A percentile compares a stretch with the other conserved stretches of the same genome.
Evolutionary conservation across 257 asterid genomes (phyloP).

Genomic region (Fraxinus americana): DNA sequence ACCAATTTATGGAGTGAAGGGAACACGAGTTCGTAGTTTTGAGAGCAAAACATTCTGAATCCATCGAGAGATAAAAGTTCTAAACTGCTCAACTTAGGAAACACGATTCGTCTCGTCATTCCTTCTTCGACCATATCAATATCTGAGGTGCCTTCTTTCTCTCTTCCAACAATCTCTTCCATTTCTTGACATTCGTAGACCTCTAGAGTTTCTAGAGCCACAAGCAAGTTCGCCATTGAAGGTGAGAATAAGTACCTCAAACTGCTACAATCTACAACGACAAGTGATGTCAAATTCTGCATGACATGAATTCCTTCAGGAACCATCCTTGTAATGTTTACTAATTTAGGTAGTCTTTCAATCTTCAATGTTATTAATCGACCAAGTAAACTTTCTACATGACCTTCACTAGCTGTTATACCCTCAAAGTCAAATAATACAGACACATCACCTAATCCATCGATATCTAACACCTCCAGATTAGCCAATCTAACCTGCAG

Average conservation of each 20-base stretch:
- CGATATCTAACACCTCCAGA: no score
- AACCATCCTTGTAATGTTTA: neutral
- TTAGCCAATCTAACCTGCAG: neutral
- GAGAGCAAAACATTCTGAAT: neutral
- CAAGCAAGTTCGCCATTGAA: constrained; percentile 4
- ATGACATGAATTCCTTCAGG: constrained; percentile 8
- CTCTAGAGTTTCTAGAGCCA: constrained; percentile 5
- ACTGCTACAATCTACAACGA: neutral
- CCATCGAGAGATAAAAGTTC: neutral
- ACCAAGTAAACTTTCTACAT: no score
- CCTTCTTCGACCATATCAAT: neutral
- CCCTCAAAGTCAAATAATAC: no score
- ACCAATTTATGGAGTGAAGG: constrained; percentile 11
- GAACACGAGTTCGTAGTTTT: neutral
- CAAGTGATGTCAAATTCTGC: neutral
- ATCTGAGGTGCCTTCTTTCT: neutral
- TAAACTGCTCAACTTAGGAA: constrained; percentile 11
- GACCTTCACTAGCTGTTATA: no score
- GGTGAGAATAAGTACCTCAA: constrained; percentile 4
- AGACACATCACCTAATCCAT: no score
- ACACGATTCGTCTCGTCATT: neutral
- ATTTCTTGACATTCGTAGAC: neutral
- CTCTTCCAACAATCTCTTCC: constrained; percentile 4
- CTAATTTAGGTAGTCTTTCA: no score
- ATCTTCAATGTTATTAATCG: no score